Percentiles rank a stretch among this genome's conserved stretches.
phyloP scores from a whole-genome alignment of 441 rosid genomes.

The Hura crepitans region DNA sequence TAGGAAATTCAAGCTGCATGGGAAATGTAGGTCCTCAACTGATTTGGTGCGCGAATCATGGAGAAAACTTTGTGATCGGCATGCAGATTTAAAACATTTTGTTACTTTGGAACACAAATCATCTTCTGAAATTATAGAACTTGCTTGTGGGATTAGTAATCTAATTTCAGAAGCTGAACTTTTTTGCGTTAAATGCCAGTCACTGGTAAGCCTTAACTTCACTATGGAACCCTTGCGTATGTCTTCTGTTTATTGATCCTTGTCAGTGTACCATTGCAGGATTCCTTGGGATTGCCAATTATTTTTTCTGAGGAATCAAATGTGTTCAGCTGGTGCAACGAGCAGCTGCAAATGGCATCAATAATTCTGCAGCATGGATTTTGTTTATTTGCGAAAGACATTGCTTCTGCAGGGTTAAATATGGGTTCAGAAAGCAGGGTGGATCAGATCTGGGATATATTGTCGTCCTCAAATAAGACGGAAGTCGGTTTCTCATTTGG shows the following conservation, averaged over 20 bases:
- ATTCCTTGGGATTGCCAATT: slow-evolving; percentile 37
- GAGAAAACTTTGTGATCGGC: slow-evolving; percentile 48
- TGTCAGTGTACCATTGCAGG: slow-evolving; percentile 40
- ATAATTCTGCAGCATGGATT: slow-evolving; percentile 54
- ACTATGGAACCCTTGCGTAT: slow-evolving; percentile 16
- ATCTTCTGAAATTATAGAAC: slow-evolving; percentile 43
- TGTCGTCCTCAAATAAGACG: slow-evolving; percentile 31
- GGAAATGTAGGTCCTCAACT: slow-evolving; percentile 28
- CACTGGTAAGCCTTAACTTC: slow-evolving; percentile 35
- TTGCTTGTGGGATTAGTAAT: slow-evolving; percentile 51
- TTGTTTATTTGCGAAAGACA: slow-evolving; percentile 44
- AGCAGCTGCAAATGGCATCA: slow-evolving; percentile 57
- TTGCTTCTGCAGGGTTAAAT: slow-evolving; percentile 34
- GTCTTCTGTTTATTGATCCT: slow-evolving; percentile 12
- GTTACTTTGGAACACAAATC: slow-evolving; percentile 49
- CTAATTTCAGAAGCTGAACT: slow-evolving; percentile 71
- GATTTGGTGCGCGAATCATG: slow-evolving; percentile 60
- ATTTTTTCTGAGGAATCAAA: slow-evolving; percentile 41
- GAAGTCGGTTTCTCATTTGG: slow-evolving; percentile 27
- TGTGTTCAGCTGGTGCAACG: slow-evolving; percentile 38
- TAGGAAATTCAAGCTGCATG: slow-evolving; percentile 31
- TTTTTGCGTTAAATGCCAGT: slow-evolving; percentile 43
- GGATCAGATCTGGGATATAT: slow-evolving; percentile 35
- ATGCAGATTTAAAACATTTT: slow-evolving; percentile 43
- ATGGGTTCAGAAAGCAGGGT: slow-evolving; percentile 25